A percentile compares a stretch with the other conserved stretches of the same genome.
phyloP scores from a whole-genome alignment of 2,329 filamentous ascomycete genomes.

The Fusarium buxicola region DNA sequence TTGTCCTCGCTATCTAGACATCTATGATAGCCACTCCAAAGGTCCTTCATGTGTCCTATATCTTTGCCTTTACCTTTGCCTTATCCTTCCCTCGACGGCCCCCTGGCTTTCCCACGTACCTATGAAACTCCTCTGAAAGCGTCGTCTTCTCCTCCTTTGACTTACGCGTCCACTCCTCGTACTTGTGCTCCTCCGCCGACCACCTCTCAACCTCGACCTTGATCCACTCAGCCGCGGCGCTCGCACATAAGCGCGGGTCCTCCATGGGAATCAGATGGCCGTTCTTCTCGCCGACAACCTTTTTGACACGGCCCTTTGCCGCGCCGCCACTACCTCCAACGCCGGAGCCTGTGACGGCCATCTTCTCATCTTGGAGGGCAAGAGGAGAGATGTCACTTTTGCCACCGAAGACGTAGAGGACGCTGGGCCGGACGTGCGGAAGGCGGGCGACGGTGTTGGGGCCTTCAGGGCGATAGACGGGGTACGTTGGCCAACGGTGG shows the following conservation, averaged over 20 bases:
- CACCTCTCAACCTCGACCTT: conserved; percentile 67
- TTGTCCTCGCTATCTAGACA: not conserved
- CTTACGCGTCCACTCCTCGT: conserved; percentile 65
- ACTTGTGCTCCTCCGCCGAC: conserved; percentile 67
- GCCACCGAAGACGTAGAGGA: conserved; percentile 77
- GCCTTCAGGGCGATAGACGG: conserved; percentile 77
- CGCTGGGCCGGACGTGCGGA: conserved; percentile 70
- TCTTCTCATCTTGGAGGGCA: conserved; percentile 65
- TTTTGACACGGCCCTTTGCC: conserved; percentile 73
- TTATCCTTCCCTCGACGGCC: conserved; percentile 21
- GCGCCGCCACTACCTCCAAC: conserved; percentile 75
- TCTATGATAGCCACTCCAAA: not conserved
- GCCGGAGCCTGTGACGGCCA: conserved; percentile 72
- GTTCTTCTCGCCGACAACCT: conserved; percentile 70
- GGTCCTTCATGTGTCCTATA: conserved; percentile 35
- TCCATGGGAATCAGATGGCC: conserved; percentile 92
- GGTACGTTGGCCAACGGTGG: conserved; percentile 53
- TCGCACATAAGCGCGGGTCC: conserved; percentile 73
- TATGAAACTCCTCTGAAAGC: conserved; percentile 61
- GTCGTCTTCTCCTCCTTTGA: conserved; percentile 65
- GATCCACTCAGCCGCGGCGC: conserved; percentile 68
- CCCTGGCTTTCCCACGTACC: conserved; percentile 59
- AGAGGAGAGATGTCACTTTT: conserved; percentile 67
- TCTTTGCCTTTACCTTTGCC: conserved; percentile 49
- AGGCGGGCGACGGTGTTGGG: conserved; percentile 67